A percentile compares a stretch with the other conserved stretches of the same genome.
Conservation (phyloP, 306 rosid genomes). For the Prunus mira region DNA sequence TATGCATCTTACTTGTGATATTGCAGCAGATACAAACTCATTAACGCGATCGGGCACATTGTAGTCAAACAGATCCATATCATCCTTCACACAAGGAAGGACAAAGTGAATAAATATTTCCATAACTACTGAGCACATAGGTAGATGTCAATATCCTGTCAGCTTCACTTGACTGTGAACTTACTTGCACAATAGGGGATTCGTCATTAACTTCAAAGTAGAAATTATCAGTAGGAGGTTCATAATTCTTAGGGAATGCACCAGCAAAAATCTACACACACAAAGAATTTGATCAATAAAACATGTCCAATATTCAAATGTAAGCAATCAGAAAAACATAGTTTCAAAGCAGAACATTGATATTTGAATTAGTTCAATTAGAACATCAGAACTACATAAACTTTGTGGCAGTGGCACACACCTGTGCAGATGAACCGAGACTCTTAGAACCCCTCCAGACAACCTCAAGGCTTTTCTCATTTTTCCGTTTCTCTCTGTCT, state of each 20-base stretch:
- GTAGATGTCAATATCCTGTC: slow-evolving; percentile 4
- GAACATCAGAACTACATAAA: neutral
- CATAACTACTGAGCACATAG: neutral
- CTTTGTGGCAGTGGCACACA: neutral
- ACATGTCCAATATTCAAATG: neutral
- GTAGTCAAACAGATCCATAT: slow-evolving; percentile 62
- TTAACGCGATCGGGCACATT: slow-evolving; percentile 70
- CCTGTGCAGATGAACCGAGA: slow-evolving; percentile 41
- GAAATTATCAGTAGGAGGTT: slow-evolving; percentile 60
- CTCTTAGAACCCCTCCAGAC: slow-evolving; percentile 43
- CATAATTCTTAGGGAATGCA: slow-evolving; percentile 70
- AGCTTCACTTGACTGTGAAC: slow-evolving; percentile 11
- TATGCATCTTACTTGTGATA: slow-evolving; percentile 54
- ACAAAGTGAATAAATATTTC: neutral
- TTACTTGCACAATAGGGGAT: slow-evolving; percentile 69
- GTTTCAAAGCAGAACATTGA: neutral
- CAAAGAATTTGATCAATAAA: neutral
- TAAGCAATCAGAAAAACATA: neutral
- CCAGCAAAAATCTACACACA: slow-evolving; percentile 64
- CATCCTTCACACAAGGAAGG: slow-evolving; percentile 51
- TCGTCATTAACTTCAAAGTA: slow-evolving; percentile 59
- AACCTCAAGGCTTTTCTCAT: slow-evolving; percentile 41
- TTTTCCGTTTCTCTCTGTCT: slow-evolving; percentile 32
- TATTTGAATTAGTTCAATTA: neutral
- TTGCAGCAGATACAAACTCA: slow-evolving; percentile 71